Conservation (phyloP, 495 filamentous ascomycete genomes). For the Aspergillus sclerotioniger region DNA sequence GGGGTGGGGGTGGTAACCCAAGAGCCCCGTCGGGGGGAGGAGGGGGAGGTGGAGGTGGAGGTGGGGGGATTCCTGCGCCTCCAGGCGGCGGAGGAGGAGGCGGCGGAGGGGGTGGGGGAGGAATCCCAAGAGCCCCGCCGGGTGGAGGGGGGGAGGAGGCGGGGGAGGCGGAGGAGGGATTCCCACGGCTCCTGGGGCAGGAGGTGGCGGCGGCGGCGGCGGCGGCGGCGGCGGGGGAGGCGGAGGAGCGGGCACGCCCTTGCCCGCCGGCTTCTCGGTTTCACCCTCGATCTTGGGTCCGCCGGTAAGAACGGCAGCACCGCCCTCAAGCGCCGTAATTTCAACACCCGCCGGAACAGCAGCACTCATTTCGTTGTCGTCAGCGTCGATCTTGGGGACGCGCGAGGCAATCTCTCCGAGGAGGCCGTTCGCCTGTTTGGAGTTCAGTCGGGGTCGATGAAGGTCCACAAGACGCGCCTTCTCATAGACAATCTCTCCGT, state of each 20-base stretch:
- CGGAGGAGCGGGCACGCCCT: slow-evolving; percentile 43
- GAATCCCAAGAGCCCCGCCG: slow-evolving; percentile 34
- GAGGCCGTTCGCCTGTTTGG: slow-evolving; percentile 69
- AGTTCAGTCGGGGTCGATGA: slow-evolving; percentile 70
- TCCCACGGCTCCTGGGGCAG: slow-evolving; percentile 33
- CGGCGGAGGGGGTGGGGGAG: slow-evolving; percentile 21
- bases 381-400: slow-evolving; percentile 72
- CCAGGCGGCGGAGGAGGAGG: slow-evolving; percentile 48
- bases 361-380: slow-evolving; percentile 58
- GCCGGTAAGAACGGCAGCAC: slow-evolving; percentile 14
- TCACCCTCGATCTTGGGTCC: slow-evolving; percentile 18
- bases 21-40: slow-evolving; percentile 48
- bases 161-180: slow-evolving; percentile 32
- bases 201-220: slow-evolving; percentile 45
- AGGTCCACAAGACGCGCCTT: slow-evolving; percentile 66
- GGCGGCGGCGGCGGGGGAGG: slow-evolving; percentile 38
- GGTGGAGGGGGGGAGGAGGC: slow-evolving; percentile 15
- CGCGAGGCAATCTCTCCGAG: slow-evolving; percentile 79
- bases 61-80: slow-evolving; percentile 30
- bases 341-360: not conserved
- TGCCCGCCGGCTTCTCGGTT: slow-evolving; percentile 21
- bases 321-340: slow-evolving; percentile 39
- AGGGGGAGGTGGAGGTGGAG: slow-evolving; percentile 41
- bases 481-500: slow-evolving; percentile 55
- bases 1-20: slow-evolving; percentile 48